Base-by-base conservation (phyloP, 2,329 filamentous ascomycete species). In the Acephala macrosclerotiorum region DNA sequence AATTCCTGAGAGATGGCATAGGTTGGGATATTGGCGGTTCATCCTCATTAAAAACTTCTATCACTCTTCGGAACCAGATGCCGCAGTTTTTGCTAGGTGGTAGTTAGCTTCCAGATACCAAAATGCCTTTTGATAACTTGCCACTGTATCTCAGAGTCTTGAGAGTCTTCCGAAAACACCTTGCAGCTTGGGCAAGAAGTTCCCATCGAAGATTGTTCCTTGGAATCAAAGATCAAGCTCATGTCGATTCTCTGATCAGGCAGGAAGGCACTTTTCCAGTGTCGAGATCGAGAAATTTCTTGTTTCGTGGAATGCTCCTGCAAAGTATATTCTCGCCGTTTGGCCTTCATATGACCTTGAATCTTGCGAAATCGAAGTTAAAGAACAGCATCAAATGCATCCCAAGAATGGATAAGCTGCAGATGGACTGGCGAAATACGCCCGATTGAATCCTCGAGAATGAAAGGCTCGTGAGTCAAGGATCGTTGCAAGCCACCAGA, bases 331-430 rank as follows among this genome's bases (percentile, higher is more conserved):
- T 68, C 61, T n/a, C 25, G 61, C 1, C 35, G 47, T 8, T 33
- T 26, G 7, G 63, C 51, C 20, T 66, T 65, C 3, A 16, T 20
- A 11, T 60, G 26, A 1, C 68, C 63, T 20, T 47, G 63, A n/a
- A 66, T 12, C 38, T 60, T 42, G 11, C 29, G 29, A 33, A 70
- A 68, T 1, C 66, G 63, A 12, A 42, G 12, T 45, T 45, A 40
- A 3, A 70, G 55, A n/a, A 70, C 51, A 3, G 55, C 51, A 16
- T 70, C 61, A 22, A 70, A 68, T 9, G 55, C 67, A 8, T 69
- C 65, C 67, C 67, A 70, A 6, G 66, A 69, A 55, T 61, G 65
- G 36, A 69, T 65, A 38, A 66, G 60, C 18, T 69, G n/a, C 55
- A 70, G 14, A 56, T 66, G 65, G 5, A 69, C 53, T 35, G 64